These are phyloP conservation scores for Xylaria sp. DNA, from an alignment of 2,329 filamentous ascomycete genomes.

Conservation along the genomic window DNA sequence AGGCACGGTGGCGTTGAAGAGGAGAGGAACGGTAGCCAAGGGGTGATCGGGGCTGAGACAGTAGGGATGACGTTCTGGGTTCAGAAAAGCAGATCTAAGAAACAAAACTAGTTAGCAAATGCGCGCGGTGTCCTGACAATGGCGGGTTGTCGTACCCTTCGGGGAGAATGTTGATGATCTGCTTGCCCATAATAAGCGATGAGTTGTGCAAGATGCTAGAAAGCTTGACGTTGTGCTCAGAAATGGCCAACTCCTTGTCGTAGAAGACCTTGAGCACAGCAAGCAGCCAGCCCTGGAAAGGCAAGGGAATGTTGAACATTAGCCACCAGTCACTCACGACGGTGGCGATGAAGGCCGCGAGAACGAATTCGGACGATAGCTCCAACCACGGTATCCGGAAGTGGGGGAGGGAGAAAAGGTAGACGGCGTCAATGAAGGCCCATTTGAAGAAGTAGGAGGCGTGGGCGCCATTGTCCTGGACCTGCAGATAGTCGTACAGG, in stretches of 20 bases:
- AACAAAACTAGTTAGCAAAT: slow-evolving; percentile 45
- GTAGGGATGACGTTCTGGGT: slow-evolving; percentile 82
- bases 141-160: slow-evolving; percentile 72
- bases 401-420: slow-evolving; percentile 86
- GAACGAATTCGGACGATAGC: slow-evolving; percentile 80
- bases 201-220: slow-evolving; percentile 89
- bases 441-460: slow-evolving; percentile 94
- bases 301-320: slow-evolving; percentile 40
- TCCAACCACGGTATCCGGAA: slow-evolving; percentile 97
- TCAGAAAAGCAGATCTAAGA: slow-evolving; percentile 81
- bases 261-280: slow-evolving; percentile 84
- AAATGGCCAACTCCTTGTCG: slow-evolving; percentile 91
- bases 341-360: slow-evolving; percentile 77
- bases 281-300: slow-evolving; percentile 78
- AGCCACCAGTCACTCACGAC: slow-evolving; percentile 81
- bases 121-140: slow-evolving; percentile 5
- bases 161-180: slow-evolving; percentile 96
- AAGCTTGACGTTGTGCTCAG: slow-evolving; percentile 91
- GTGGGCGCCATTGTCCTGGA: slow-evolving; percentile 86
- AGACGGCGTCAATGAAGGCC: slow-evolving; percentile 85
- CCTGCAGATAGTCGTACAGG: slow-evolving; percentile 83
- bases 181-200: slow-evolving; percentile 92
- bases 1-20: slow-evolving; percentile 92
- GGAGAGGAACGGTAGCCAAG: slow-evolving; percentile 78
- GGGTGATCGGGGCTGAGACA: slow-evolving; percentile 77